Conservation (phyloP, 768 basidiomycete genomes). For the Collybia sordida region DNA sequence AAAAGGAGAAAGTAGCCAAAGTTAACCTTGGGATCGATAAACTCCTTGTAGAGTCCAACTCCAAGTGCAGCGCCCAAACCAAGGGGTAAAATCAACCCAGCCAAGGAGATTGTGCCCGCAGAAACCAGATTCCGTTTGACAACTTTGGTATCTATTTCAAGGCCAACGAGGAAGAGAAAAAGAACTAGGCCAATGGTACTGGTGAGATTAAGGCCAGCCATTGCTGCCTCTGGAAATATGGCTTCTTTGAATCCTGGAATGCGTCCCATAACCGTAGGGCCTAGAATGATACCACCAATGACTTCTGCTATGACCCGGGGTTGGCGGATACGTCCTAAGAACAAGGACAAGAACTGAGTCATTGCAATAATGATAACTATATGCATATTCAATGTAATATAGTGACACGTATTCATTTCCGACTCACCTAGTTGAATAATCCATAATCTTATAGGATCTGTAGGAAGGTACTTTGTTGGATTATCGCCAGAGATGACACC, state of each 20-base stretch:
- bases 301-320: conserved; percentile 95
- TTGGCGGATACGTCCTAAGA: conserved; percentile 72
- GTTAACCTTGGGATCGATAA: conserved; percentile 54
- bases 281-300: conserved; percentile 85
- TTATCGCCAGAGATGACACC: conserved; percentile 79
- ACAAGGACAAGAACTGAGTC: conserved; percentile 68
- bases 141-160: conserved; percentile 78
- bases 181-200: conserved; percentile 74
- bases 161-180: conserved; percentile 81
- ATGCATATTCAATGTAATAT: background rate
- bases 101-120: conserved; percentile 57
- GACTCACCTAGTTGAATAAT: conserved; percentile 69
- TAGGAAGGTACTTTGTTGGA: conserved; percentile 57
- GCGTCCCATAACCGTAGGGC: conserved; percentile 73
- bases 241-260: conserved; percentile 67
- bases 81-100: conserved; percentile 76
- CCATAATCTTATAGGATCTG: conserved; percentile 77
- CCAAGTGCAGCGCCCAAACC: conserved; percentile 77
- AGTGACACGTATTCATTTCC: background rate
- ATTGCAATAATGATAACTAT: conserved; percentile 78
- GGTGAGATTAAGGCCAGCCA: conserved; percentile 66
- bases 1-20: conserved; percentile 87
- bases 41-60: conserved; percentile 73
- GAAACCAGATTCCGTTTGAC: conserved; percentile 62
- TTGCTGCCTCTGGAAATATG: conserved; percentile 56